phyloP scores from a whole-genome alignment of 2,329 filamentous ascomycete genomes.

The Hypoxylon sp. region DNA sequence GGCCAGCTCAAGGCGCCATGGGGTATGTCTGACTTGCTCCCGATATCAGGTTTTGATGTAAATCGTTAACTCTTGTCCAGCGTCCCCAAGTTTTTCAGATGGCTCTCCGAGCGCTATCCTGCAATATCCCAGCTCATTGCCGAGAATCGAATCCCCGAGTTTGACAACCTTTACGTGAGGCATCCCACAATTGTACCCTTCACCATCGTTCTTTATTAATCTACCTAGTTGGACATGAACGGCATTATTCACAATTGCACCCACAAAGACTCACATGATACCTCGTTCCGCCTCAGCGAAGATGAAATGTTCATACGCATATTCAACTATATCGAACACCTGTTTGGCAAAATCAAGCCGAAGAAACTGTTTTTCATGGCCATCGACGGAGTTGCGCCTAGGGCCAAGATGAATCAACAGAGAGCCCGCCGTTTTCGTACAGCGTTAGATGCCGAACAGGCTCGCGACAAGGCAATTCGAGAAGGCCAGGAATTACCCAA shows the following conservation, averaged over 20 bases:
- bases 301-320: constrained; percentile 99
- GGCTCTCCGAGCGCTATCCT: constrained; percentile 99
- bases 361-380: constrained; percentile 99
- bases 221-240: constrained; percentile 88
- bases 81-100: constrained; percentile 95
- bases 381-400: constrained; percentile 95
- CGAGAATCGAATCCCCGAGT: constrained; percentile 98
- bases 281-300: constrained; percentile 92
- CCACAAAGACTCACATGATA: constrained; percentile 94
- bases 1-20: constrained; percentile 40
- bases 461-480: constrained; percentile 90
- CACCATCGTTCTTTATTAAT: constrained; percentile 48
- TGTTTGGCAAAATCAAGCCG: constrained; percentile 98
- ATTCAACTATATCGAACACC: constrained; percentile 99
- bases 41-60: constrained; percentile 4
- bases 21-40: constrained; percentile 45
- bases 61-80: constrained; percentile 55
- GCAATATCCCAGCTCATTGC: constrained; percentile 98
- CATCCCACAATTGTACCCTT: constrained; percentile 38
- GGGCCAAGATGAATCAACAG: constrained; percentile 99
- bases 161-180: constrained; percentile 92
- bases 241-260: constrained; percentile 99
- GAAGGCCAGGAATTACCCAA: constrained; percentile 95
- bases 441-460: constrained; percentile 89
- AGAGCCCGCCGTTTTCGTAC: constrained; percentile 95